Evolutionary conservation across 164 flowering plant genomes (phyloP).

Genomic region (Stephania yunnanensis): DNA sequence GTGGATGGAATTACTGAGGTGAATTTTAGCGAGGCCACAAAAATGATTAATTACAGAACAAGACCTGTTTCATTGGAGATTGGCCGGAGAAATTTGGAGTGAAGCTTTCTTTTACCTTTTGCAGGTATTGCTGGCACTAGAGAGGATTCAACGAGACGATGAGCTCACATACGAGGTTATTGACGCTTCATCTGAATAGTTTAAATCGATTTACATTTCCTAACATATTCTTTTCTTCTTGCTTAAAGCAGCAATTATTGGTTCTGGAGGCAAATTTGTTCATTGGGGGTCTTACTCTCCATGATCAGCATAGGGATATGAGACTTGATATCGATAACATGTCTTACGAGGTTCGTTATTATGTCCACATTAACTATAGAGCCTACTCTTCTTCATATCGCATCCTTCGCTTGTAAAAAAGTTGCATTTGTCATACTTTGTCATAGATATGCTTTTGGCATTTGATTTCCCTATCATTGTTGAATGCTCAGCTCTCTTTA

Average conservation of each 20-base stretch:
- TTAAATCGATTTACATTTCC: background rate
- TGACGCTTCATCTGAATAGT: constrained; percentile 8
- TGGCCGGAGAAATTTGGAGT: background rate
- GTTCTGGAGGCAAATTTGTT: constrained; percentile 67
- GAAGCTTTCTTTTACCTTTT: constrained; percentile 10
- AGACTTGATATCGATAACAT: constrained; percentile 95
- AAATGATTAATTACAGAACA: background rate
- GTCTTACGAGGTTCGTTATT: constrained; percentile 86
- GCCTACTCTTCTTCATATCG: too few relatives aligned
- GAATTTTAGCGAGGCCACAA: constrained; percentile 5
- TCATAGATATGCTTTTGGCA: background rate
- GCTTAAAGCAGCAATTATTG: constrained; percentile 59
- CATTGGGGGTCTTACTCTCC: constrained; percentile 54
- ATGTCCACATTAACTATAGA: too few relatives aligned
- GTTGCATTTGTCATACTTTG: background rate
- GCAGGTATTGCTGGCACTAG: constrained; percentile 79
- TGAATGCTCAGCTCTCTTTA: background rate
- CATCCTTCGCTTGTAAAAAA: background rate
- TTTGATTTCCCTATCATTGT: background rate
- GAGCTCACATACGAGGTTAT: constrained; percentile 81
- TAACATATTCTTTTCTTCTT: constrained; percentile 5
- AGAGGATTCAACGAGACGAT: constrained; percentile 83
- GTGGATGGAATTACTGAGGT: constrained; percentile 86
- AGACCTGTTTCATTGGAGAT: background rate
- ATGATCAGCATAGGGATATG: constrained; percentile 94